These are phyloP conservation scores for Diaporthe destruens DNA, from an alignment of 2,329 filamentous ascomycete species.

Conservation along the genomic window DNA sequence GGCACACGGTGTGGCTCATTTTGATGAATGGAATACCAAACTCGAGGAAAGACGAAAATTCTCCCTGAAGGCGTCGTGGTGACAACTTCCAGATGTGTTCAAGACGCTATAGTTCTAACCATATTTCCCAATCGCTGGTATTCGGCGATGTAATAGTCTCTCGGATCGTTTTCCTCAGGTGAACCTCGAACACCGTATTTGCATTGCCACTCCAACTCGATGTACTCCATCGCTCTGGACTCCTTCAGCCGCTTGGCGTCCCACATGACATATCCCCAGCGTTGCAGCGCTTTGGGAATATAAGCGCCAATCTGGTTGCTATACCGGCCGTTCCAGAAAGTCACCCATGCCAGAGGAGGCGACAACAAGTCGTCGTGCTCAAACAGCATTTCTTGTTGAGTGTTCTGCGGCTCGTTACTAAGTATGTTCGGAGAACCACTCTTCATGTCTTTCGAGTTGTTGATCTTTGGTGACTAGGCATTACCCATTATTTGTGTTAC, in stretches of 20 bases:
- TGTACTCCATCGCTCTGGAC: constrained; percentile 14
- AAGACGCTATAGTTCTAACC: neutral
- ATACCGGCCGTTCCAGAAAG: constrained; percentile 4
- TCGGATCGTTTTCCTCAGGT: neutral
- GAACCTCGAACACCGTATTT: neutral
- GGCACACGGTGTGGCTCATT: too few relatives aligned
- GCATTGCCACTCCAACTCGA: constrained; percentile 12
- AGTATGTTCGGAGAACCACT: neutral
- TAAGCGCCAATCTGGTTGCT: neutral
- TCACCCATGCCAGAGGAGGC: constrained; percentile 3
- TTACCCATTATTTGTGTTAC: neutral
- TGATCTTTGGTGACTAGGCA: neutral
- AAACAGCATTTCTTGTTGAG: neutral
- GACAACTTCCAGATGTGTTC: too few relatives aligned
- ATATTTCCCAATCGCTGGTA: neutral
- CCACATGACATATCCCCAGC: constrained; percentile 24
- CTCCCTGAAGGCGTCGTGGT: too few relatives aligned
- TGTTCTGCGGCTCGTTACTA: constrained; percentile 1
- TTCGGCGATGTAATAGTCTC: neutral
- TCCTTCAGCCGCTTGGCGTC: constrained; percentile 1
- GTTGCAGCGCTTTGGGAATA: neutral
- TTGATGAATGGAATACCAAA: too few relatives aligned
- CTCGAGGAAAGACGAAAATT: too few relatives aligned
- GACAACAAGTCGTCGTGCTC: neutral
- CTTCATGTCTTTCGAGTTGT: neutral